Conservation (phyloP, 2,329 filamentous ascomycete species). For the Tolypocladium pustulatum region DNA sequence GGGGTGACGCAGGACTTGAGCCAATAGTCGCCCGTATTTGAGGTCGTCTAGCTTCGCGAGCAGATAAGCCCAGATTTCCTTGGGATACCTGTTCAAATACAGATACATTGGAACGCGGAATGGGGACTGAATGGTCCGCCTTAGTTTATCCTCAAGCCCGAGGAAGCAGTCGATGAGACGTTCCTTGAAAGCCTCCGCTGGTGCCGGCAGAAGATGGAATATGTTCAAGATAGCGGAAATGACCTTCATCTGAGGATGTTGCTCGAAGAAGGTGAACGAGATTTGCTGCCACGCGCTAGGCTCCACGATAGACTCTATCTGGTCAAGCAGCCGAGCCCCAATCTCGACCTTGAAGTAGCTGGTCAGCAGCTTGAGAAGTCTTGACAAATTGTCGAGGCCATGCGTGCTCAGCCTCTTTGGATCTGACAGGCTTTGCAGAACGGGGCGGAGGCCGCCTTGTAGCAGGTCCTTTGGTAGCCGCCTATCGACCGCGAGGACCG, state of each 20-base stretch:
- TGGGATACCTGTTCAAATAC: constrained; percentile 87
- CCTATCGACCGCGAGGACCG: constrained; percentile 76
- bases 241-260: constrained; percentile 86
- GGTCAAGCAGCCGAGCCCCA: constrained; percentile 81
- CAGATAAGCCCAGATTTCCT: constrained; percentile 76
- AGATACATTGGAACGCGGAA: constrained; percentile 86
- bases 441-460: constrained; percentile 85
- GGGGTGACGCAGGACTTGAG: constrained; percentile 69
- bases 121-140: constrained; percentile 81
- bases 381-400: constrained; percentile 81
- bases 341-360: constrained; percentile 99
- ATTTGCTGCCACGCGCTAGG: constrained; percentile 71
- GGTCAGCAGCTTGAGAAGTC: constrained; percentile 80
- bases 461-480: constrained; percentile 92
- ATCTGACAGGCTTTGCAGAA: constrained; percentile 93
- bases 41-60: constrained; percentile 71
- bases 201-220: constrained; percentile 87
- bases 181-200: constrained; percentile 84
- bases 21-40: constrained; percentile 81
- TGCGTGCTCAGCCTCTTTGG: constrained; percentile 81
- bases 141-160: constrained; percentile 72
- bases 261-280: constrained; percentile 90
- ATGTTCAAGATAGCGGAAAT: constrained; percentile 93
- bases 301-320: constrained; percentile 85
- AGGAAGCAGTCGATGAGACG: constrained; percentile 84